These are phyloP conservation scores for Carex cristatella DNA, from an alignment of 176 grass and related monocot genomes.

Conservation along the genomic window DNA sequence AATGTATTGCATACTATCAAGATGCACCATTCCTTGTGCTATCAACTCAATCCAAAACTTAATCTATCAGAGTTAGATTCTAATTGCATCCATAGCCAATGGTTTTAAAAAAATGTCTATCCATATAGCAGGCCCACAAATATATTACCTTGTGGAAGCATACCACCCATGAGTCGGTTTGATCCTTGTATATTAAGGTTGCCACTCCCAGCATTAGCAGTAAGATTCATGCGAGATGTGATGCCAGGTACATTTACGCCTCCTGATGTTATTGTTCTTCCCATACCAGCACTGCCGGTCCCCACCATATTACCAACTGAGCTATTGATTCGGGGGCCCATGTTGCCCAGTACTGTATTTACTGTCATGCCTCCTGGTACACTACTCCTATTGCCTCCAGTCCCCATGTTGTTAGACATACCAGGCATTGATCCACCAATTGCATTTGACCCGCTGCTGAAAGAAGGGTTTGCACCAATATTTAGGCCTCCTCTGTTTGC, in stretches of 20 bases:
- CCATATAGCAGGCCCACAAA: not conserved
- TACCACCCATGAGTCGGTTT: conserved; percentile 69
- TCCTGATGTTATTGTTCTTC: conserved; percentile 86
- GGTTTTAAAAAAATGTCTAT: not conserved
- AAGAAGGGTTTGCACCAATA: conserved; percentile 64
- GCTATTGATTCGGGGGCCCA: conserved; percentile 59
- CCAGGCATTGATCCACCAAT: conserved; percentile 77
- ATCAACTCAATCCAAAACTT: not conserved
- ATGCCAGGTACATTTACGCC: conserved; percentile 60
- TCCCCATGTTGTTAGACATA: conserved; percentile 58
- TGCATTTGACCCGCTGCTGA: conserved; percentile 67
- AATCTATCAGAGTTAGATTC: not conserved
- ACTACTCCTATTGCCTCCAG: conserved; percentile 61
- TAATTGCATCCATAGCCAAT: not conserved
- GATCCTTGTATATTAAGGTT: conserved; percentile 71
- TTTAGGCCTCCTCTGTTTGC: conserved; percentile 66
- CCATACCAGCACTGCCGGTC: conserved; percentile 48
- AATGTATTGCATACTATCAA: not conserved
- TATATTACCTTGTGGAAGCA: conserved; percentile 80
- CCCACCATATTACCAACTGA: conserved; percentile 70
- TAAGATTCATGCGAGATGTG: conserved; percentile 62
- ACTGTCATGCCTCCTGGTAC: conserved; percentile 60
- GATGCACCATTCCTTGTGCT: not conserved
- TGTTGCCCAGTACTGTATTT: conserved; percentile 69
- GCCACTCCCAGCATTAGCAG: conserved; percentile 52